phyloP scores from a whole-genome alignment of 495 filamentous ascomycete genomes.

The Glarea lozoyensis region DNA sequence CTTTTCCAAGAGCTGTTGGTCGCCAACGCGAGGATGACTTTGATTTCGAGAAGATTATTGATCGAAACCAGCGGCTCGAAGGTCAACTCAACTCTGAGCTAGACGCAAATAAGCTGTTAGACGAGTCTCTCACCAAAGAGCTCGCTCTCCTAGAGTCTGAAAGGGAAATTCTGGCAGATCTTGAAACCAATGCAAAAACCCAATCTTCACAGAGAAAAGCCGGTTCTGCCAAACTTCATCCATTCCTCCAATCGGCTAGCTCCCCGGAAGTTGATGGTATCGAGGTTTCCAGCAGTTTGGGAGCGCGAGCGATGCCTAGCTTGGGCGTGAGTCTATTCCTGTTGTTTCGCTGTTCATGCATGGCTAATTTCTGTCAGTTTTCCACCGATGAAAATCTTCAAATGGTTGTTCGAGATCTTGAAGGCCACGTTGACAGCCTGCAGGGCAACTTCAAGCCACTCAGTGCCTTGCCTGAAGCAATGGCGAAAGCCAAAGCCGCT shows the following conservation, averaged over 20 bases:
- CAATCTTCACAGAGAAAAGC: slow-evolving; percentile 36
- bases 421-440: slow-evolving; percentile 48
- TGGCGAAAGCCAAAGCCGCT: slow-evolving; percentile 39
- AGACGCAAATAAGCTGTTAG: slow-evolving; percentile 46
- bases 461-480: slow-evolving; percentile 40
- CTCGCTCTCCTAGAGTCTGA: slow-evolving; percentile 42
- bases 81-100: slow-evolving; percentile 39
- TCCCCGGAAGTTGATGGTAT: slow-evolving; percentile 10
- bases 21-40: slow-evolving; percentile 41
- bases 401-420: slow-evolving; percentile 34
- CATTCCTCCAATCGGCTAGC: slow-evolving; percentile 16
- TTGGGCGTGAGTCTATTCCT: slow-evolving; percentile 5
- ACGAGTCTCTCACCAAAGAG: slow-evolving; percentile 45
- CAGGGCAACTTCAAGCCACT: slow-evolving; percentile 44
- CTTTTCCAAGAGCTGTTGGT: slow-evolving; percentile 45
- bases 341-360: slow-evolving; percentile 25
- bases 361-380: slow-evolving; percentile 11
- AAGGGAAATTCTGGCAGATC: slow-evolving; percentile 34
- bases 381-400: slow-evolving; percentile 24
- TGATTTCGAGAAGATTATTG: slow-evolving; percentile 49
- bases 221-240: slow-evolving; percentile 31
- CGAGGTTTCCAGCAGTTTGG: slow-evolving; percentile 24
- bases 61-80: slow-evolving; percentile 46
- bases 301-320: slow-evolving; percentile 11
- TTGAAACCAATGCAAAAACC: slow-evolving; percentile 45